Percentiles rank a stretch among this genome's conserved stretches.
These are phyloP conservation scores for Boletales sp. DNA, from an alignment of 768 basidiomycete species.

Conservation along the genomic window DNA sequence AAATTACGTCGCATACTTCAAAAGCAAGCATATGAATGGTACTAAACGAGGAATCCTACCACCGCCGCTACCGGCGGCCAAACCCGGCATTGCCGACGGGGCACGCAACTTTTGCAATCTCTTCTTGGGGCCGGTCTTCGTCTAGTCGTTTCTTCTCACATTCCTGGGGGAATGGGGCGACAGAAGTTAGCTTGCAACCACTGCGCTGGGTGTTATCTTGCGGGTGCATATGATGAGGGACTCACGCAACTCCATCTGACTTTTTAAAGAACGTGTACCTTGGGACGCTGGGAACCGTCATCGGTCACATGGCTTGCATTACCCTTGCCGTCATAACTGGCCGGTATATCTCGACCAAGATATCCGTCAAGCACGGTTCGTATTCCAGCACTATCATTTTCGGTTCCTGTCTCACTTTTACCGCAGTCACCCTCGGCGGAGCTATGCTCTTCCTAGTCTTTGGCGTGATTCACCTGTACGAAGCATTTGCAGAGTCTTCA, in stretches of 20 bases:
- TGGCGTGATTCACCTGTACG: constrained; percentile 72
- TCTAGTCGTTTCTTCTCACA: constrained; percentile 91
- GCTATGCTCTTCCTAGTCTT: constrained; percentile 81
- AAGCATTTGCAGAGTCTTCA: constrained; percentile 39
- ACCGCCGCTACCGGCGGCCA: too few relatives aligned
- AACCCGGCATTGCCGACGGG: constrained; percentile 48
- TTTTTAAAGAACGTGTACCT: constrained; percentile 79
- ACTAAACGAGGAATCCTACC: too few relatives aligned
- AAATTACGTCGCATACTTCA: too few relatives aligned
- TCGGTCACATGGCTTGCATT: constrained; percentile 87
- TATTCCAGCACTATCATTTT: constrained; percentile 10
- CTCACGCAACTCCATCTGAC: constrained; percentile 3
- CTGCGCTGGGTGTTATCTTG: constrained; percentile 62
- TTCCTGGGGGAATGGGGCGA: constrained; percentile 99
- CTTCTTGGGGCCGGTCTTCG: constrained; percentile 88
- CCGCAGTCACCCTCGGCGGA: constrained; percentile 80
- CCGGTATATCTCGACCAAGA: constrained; percentile 86
- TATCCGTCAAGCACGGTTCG: constrained; percentile 89
- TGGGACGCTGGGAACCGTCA: constrained; percentile 83
- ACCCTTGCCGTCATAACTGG: constrained; percentile 91
- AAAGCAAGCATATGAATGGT: too few relatives aligned
- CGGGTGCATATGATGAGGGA: not conserved
- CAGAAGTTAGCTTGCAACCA: constrained; percentile 94
- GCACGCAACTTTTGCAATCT: constrained; percentile 79
- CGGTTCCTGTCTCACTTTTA: not conserved